Percentiles rank a stretch among this genome's conserved stretches.
Conservation (phyloP, 2,329 filamentous ascomycete species). For the Calonectria hawksworthii region DNA sequence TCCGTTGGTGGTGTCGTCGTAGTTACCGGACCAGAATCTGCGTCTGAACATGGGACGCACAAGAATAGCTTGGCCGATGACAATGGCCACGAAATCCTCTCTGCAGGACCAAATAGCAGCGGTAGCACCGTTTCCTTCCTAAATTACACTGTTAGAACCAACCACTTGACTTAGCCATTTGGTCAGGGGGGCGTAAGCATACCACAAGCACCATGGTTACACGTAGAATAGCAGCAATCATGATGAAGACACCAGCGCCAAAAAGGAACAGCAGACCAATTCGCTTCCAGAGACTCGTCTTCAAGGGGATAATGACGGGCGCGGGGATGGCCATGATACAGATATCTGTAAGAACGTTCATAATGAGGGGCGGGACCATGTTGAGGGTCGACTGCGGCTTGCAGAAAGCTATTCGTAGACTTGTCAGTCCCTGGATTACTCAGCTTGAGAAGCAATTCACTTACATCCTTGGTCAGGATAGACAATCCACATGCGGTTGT, state of each 20-base stretch:
- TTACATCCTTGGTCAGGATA: constrained; percentile 53
- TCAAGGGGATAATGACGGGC: constrained; percentile 43
- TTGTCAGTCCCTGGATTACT: not conserved
- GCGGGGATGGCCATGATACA: constrained; percentile 52
- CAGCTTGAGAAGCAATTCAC: not conserved
- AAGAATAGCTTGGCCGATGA: constrained; percentile 53
- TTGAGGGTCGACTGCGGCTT: constrained; percentile 49
- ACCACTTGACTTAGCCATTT: too few relatives aligned
- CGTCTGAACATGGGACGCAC: constrained; percentile 46
- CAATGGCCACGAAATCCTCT: constrained; percentile 54
- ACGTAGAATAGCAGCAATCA: constrained; percentile 44
- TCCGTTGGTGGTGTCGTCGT: not conserved
- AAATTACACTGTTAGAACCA: not conserved
- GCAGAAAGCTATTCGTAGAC: constrained; percentile 35
- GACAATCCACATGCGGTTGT: constrained; percentile 51
- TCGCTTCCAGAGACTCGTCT: constrained; percentile 46
- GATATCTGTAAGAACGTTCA: constrained; percentile 51
- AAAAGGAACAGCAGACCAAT: constrained; percentile 50
- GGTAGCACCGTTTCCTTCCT: constrained; percentile 27
- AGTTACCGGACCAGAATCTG: constrained; percentile 39
- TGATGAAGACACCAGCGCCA: constrained; percentile 49
- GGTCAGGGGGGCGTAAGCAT: not conserved
- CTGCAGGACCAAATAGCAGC: constrained; percentile 54
- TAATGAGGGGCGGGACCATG: constrained; percentile 47
- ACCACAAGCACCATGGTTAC: constrained; percentile 48